phyloP scores from a whole-genome alignment of 441 rosid genomes.

The Populus tomentosa region DNA sequence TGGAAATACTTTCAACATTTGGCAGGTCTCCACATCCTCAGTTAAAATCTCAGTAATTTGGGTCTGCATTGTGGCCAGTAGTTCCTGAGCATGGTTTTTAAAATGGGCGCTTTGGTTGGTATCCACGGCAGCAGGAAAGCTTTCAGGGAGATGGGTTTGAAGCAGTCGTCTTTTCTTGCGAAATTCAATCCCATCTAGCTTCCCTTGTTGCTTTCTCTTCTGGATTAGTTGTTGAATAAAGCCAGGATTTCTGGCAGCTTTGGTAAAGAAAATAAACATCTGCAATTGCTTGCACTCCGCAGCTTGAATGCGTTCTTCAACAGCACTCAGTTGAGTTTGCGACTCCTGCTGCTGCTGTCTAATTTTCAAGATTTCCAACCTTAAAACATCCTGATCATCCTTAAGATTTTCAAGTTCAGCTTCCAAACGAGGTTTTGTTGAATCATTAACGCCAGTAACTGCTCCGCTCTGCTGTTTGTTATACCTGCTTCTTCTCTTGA shows the following conservation, averaged over 20 bases:
- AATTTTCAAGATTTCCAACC: constrained; percentile 41
- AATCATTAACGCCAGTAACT: background rate
- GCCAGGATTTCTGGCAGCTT: constrained; percentile 34
- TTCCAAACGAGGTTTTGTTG: constrained; percentile 21
- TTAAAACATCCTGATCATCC: constrained; percentile 42
- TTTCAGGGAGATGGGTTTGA: constrained; percentile 22
- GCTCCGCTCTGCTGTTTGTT: constrained; percentile 27
- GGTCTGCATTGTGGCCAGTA: constrained; percentile 28
- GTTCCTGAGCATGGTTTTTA: constrained; percentile 26
- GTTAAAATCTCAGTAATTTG: constrained; percentile 24
- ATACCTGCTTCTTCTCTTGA: constrained; percentile 52
- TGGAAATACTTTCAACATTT: constrained; percentile 10
- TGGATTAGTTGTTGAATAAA: constrained; percentile 37
- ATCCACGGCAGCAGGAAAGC: constrained; percentile 15
- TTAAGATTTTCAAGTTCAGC: constrained; percentile 36
- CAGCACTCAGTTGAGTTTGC: constrained; percentile 27
- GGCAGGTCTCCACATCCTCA: constrained; percentile 8
- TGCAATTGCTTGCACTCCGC: constrained; percentile 49
- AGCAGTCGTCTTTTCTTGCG: constrained; percentile 41
- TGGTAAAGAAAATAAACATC: constrained; percentile 47
- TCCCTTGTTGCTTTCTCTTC: constrained; percentile 41
- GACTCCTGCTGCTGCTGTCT: constrained; percentile 43
- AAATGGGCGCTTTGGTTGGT: constrained; percentile 7
- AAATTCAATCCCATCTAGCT: constrained; percentile 31
- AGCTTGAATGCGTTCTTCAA: constrained; percentile 39